Evolutionary conservation across 345 rosid genomes (phyloP), one percentile per base, ranked within the genome.

Genomic region (Ceriops decandra): DNA sequence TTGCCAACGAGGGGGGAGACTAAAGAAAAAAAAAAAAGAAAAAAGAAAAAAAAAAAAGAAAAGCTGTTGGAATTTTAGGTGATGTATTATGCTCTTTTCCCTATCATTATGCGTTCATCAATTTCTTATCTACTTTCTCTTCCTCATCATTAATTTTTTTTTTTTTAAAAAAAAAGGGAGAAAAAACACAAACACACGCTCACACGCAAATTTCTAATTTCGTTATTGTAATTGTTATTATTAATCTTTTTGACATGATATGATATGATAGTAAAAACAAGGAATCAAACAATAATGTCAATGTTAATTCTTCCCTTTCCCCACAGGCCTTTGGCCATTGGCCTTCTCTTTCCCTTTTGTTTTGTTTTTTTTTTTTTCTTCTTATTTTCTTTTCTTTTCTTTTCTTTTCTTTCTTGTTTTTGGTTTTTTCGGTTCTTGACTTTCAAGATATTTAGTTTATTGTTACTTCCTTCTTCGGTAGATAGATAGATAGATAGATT

Each of bases 391-490:
- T 56, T 24, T 4, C 24, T 4, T 9, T 11, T 76, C 17, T 2
- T 15, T 68, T 59, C 46, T 42, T 52, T 52, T 22, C 20, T 61
- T 67, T 62, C 54, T 64, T 64, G 6, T n/a, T 24, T 22, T 22
- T 54, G 1, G 5, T 54, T 11, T 54, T 24, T 5, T 56, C 1
- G 5, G 74, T 74, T 64, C 81, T 74, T 85, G 75, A 60, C 80
- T 76, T 51, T 52, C 60, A 81, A 79, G 83, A 81, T 73, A 77
- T 72, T 67, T 73, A 28, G 72, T 75, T 74, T 51, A 47, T 24
- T 24, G 26, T 24, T 24, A 24, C 0, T 13, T 24, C 7, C 15
- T 42, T 15, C 49, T 42, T 42, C 19, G 49, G 49, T 4, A 42
- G 49, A 42, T 42, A 38, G 47, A 38, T 42, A 8, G 47, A 2